A percentile compares a stretch with the other conserved stretches of the same genome.
Evolutionary conservation across 1,284 basidiomycete genomes (phyloP).

Genomic region (Microbotryomycetes sp.): DNA sequence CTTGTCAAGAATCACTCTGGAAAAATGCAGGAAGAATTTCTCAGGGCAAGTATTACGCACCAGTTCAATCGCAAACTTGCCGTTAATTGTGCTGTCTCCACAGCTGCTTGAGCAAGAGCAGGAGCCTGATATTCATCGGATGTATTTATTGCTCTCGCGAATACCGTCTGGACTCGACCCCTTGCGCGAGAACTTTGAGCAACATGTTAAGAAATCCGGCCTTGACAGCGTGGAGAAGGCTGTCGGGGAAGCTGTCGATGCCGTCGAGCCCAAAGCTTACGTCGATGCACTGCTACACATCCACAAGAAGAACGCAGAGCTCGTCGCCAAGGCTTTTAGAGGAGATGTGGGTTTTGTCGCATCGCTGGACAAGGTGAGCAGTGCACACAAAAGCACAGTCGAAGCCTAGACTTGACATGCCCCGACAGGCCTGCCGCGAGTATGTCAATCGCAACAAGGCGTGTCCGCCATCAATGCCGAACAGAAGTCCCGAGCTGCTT

Average conservation of each 20-base stretch:
- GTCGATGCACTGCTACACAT: constrained; percentile 87
- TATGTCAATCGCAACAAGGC: constrained; percentile 94
- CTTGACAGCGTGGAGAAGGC: constrained; percentile 76
- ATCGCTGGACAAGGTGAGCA: constrained; percentile 62
- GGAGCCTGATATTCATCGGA: constrained; percentile 85
- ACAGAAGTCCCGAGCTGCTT: constrained; percentile 80
- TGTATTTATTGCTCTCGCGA: constrained; percentile 86
- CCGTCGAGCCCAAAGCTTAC: constrained; percentile 74
- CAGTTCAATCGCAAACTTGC: not conserved
- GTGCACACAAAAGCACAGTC: not conserved
- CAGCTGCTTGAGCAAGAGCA: constrained; percentile 81
- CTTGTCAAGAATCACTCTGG: constrained; percentile 82
- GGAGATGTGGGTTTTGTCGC: constrained; percentile 93
- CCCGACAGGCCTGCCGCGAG: constrained; percentile 76
- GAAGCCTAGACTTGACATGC: not conserved
- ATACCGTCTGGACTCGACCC: constrained; percentile 88
- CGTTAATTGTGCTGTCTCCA: not conserved
- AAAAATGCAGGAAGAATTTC: constrained; percentile 92
- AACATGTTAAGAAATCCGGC: constrained; percentile 86
- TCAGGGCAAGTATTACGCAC: constrained; percentile 44
- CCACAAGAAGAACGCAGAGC: constrained; percentile 85
- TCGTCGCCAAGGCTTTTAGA: constrained; percentile 82
- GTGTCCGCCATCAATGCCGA: constrained; percentile 64
- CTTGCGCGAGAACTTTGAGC: constrained; percentile 84
- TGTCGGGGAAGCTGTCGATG: constrained; percentile 44